Conservation (phyloP, 1,284 basidiomycete species). For the Cryptococcus wingfieldii region DNA sequence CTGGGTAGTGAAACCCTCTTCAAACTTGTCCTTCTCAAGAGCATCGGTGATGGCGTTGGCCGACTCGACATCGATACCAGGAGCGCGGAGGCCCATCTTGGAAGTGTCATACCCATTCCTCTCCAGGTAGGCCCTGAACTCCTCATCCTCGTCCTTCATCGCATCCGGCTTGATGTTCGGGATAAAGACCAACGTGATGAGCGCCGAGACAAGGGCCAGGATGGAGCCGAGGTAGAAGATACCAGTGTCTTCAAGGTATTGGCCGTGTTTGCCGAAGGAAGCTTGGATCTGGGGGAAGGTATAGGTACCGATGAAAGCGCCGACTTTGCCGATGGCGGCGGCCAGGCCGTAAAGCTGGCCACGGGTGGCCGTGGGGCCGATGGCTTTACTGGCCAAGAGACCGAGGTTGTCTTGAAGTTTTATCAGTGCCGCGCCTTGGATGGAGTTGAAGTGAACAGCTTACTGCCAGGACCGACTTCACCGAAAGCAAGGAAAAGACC, state of each 20-base stretch:
- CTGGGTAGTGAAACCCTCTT: too few species aligned
- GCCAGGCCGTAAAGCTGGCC: slow-evolving; percentile 81
- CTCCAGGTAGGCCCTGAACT: slow-evolving; percentile 74
- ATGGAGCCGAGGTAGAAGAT: slow-evolving; percentile 49
- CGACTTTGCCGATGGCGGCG: slow-evolving; percentile 77
- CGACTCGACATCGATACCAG: slow-evolving; percentile 12
- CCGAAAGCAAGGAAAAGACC: slow-evolving; percentile 86
- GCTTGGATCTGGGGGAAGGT: slow-evolving; percentile 67
- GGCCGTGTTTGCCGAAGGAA: slow-evolving; percentile 19
- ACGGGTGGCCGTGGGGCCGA: slow-evolving; percentile 74
- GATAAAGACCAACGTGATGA: slow-evolving; percentile 70
- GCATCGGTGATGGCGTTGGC: slow-evolving; percentile 1
- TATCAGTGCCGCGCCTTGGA: neutral
- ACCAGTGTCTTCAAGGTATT: slow-evolving; percentile 43
- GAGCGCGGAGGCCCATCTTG: slow-evolving; percentile 24
- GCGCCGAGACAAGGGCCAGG: slow-evolving; percentile 72
- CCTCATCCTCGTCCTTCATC: slow-evolving; percentile 69
- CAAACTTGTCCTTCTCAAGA: slow-evolving; percentile 2
- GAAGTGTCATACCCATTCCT: slow-evolving; percentile 69
- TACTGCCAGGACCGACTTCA: slow-evolving; percentile 45
- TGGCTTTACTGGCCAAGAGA: slow-evolving; percentile 70
- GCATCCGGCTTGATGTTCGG: slow-evolving; percentile 69
- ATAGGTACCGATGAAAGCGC: slow-evolving; percentile 73
- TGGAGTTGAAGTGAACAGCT: neutral
- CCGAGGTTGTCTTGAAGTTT: slow-evolving; percentile 60